phyloP scores from a whole-genome alignment of 2,329 filamentous ascomycete genomes.

The Helotiales sp. region DNA sequence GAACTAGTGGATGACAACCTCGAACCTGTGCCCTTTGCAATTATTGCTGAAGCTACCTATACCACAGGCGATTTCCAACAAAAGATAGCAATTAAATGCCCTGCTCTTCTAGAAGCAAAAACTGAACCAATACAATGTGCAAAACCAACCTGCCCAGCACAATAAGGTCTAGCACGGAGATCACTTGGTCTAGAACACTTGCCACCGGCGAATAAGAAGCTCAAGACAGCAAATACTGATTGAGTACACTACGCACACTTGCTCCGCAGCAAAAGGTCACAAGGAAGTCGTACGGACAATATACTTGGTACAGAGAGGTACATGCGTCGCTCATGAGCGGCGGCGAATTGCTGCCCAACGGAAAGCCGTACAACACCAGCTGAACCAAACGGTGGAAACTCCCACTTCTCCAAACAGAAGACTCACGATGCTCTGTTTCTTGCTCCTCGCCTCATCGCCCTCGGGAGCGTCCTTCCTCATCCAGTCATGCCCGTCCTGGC shows the following conservation, averaged over 20 bases:
- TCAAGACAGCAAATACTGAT: not conserved
- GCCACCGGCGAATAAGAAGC: not conserved
- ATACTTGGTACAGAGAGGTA: not conserved
- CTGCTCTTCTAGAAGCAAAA: not conserved
- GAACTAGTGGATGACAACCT: not conserved
- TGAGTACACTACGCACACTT: not conserved
- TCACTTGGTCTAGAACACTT: not conserved
- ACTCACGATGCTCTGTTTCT: not conserved
- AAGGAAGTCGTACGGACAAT: not conserved
- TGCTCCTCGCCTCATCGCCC: not conserved
- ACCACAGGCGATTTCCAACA: not conserved
- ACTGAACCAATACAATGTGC: not conserved
- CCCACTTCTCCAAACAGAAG: not conserved
- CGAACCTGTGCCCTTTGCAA: not conserved
- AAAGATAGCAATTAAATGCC: not conserved
- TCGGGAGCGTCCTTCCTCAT: not conserved
- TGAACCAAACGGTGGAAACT: not conserved
- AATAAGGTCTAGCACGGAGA: not conserved
- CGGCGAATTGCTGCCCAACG: slow-evolving; percentile 9
- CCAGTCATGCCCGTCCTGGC: not conserved
- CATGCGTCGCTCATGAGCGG: not conserved
- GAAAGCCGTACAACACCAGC: slow-evolving; percentile 2
- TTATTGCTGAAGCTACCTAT: not conserved
- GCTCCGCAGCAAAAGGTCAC: slow-evolving; percentile 1
- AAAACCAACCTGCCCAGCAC: not conserved